Percentiles rank a stretch among this genome's conserved stretches.
Evolutionary conservation across 495 filamentous ascomycete genomes (phyloP).

Genomic region (Neurospora hispaniola): DNA sequence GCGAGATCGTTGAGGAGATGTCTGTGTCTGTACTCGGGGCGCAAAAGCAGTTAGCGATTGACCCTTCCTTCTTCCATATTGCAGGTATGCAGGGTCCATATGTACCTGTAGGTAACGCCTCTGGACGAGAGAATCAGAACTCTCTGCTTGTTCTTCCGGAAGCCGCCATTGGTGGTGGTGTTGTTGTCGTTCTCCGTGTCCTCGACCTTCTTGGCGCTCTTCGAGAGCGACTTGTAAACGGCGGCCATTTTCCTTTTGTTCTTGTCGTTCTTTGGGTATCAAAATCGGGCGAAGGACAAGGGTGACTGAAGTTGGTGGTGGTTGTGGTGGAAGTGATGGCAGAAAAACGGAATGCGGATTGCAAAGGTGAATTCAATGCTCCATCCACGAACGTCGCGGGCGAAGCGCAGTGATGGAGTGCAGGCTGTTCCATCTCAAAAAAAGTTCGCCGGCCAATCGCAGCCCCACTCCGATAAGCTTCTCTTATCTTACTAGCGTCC

Average conservation of each 20-base stretch:
- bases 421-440: slow-evolving; percentile 7
- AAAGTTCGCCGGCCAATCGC: slow-evolving; percentile 11
- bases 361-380: neutral
- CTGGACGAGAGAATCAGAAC: slow-evolving; percentile 83
- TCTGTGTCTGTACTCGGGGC: slow-evolving; percentile 52
- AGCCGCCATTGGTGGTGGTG: slow-evolving; percentile 25
- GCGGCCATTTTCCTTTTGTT: slow-evolving; percentile 59
- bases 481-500: slow-evolving; percentile 2
- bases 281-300: neutral
- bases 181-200: slow-evolving; percentile 12
- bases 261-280: neutral
- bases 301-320: slow-evolving; percentile 3
- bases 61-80: neutral
- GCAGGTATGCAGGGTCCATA: neutral
- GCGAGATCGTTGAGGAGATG: slow-evolving; percentile 88
- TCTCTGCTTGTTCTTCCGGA: slow-evolving; percentile 57
- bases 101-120: slow-evolving; percentile 79
- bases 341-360: neutral
- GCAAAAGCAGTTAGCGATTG: slow-evolving; percentile 2
- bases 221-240: slow-evolving; percentile 88
- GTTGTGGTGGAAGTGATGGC: slow-evolving; percentile 3
- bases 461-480: slow-evolving; percentile 18
- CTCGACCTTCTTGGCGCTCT: slow-evolving; percentile 37
- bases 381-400: neutral
- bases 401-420: neutral